Evolutionary conservation across 805 yeast genomes (phyloP), one percentile per base, ranked within the genome.

Genomic region (Hanseniaspora thailandica): DNA sequence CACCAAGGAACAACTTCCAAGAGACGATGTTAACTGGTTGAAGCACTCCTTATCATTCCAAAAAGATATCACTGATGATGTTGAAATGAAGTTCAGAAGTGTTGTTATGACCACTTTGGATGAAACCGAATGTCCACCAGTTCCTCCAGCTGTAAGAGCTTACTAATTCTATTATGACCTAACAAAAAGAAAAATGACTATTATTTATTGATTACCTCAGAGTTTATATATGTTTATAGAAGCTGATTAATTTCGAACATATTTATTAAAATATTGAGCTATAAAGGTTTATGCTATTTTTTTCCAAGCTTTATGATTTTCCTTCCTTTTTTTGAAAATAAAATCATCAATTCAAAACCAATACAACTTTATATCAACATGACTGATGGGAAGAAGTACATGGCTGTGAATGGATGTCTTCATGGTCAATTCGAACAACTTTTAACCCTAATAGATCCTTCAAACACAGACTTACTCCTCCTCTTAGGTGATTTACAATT

Each of bases 11-110:
- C 98, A 90, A 71, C 89, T 71, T 75, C 97, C 95, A 65, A 87
- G 98, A 80, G 96, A 90, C 67, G 98, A 90, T 69, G 88, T 67
- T 54, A 76, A 88, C 77, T 90, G 98, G 98, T 87, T 86, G 90
- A 93, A 90, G 76, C 98, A 90, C 73, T 77, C 97, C 47, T 74
- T 90, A 66, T 86, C 97, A 50, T 90, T 93, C 88, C 97, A 93
- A 76, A 65, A 70, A 55, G 68, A 71, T 26, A 75, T 75, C 57
- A 94, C 90, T 63, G 90, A 77, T 44, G 75, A 76, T 52, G 87
- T 86, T 51, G 72, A 68, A 54, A 79, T 90, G 71, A 81, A 73
- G 63, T 90, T 90, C 83, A 84, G 98, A 78, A 73, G 74, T 55
- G 97, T 93, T 61, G 78, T 86, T 63, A 73, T 75, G 61, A 75